Conservation (phyloP, 805 yeast species). For the Cyberlindnera americana region DNA sequence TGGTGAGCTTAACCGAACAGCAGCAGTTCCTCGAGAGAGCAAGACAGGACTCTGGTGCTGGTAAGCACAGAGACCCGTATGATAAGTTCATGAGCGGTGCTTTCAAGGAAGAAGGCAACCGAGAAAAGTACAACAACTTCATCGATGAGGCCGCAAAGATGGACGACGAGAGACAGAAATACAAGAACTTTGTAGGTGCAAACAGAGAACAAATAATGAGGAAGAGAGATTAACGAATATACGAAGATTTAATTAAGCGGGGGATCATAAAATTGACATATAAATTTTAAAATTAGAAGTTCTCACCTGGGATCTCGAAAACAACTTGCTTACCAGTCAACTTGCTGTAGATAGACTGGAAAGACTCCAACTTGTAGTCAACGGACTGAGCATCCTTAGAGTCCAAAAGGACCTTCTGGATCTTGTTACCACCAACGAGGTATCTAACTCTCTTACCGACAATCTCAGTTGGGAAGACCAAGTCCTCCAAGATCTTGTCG, state of each 20-base stretch:
- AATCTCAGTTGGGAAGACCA: conserved; percentile 99
- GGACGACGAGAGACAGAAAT: conserved; percentile 17
- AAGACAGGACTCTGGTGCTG: conserved; percentile 1
- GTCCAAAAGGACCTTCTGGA: conserved; percentile 96
- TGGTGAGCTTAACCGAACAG: conserved; percentile 21
- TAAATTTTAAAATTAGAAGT: conserved; percentile 40
- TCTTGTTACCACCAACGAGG: conserved; percentile 98
- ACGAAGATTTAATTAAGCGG: neutral
- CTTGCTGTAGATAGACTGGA: conserved; percentile 97
- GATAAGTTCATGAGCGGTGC: conserved; percentile 26
- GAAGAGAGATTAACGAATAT: neutral
- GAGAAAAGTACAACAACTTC: conserved; percentile 19
- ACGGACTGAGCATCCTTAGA: conserved; percentile 95
- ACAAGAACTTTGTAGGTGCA: conserved; percentile 20
- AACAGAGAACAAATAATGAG: conserved; percentile 10
- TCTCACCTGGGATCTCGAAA: conserved; percentile 80
- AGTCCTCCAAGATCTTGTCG: conserved; percentile 97
- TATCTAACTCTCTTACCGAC: conserved; percentile 99
- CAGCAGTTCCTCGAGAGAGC: conserved; percentile 19
- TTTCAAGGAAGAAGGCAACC: conserved; percentile 15
- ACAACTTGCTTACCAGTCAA: conserved; percentile 99
- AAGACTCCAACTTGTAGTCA: conserved; percentile 98
- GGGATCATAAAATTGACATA: too few species aligned
- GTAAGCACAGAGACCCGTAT: conserved; percentile 11
- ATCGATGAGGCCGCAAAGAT: conserved; percentile 20